These are phyloP conservation scores for Alternaria viburni DNA, from an alignment of 2,329 filamentous ascomycete species.

Conservation along the genomic window DNA sequence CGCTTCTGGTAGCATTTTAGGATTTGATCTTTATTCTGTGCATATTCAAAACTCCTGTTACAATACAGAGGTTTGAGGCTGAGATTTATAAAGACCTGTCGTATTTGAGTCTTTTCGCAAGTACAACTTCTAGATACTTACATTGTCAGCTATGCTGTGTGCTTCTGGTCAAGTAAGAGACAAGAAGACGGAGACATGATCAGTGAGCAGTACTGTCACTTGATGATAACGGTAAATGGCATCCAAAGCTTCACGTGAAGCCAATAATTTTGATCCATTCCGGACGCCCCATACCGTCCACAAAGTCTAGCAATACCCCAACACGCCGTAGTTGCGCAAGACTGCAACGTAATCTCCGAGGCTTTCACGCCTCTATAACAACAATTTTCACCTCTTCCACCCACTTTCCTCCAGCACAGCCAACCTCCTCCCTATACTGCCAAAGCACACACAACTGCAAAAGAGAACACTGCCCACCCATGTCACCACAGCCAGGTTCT, in stretches of 20 bases:
- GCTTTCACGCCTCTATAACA: background rate
- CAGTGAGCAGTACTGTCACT: background rate
- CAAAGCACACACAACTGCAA: constrained; percentile 94
- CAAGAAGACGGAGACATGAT: background rate
- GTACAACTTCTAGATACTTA: background rate
- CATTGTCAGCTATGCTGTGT: background rate
- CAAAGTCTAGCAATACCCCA: background rate
- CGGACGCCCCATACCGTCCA: background rate
- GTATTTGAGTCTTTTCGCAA: background rate
- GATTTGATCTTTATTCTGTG: background rate
- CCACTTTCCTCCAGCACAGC: constrained; percentile 50
- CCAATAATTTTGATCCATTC: background rate
- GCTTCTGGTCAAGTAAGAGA: background rate
- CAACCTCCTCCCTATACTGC: constrained; percentile 86
- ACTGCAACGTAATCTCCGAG: background rate
- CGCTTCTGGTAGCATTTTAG: background rate
- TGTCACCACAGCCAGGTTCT: constrained; percentile 74
- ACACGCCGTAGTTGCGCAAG: background rate
- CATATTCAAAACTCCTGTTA: background rate
- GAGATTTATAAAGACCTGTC: background rate
- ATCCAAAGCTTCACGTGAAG: background rate
- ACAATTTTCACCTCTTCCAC: constrained; percentile 10
- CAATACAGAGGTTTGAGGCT: background rate
- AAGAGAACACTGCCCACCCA: constrained; percentile 96
- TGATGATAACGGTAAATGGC: background rate